phyloP scores from a whole-genome alignment of 2,329 filamentous ascomycete genomes.

The Mycosphaerella sp. region DNA sequence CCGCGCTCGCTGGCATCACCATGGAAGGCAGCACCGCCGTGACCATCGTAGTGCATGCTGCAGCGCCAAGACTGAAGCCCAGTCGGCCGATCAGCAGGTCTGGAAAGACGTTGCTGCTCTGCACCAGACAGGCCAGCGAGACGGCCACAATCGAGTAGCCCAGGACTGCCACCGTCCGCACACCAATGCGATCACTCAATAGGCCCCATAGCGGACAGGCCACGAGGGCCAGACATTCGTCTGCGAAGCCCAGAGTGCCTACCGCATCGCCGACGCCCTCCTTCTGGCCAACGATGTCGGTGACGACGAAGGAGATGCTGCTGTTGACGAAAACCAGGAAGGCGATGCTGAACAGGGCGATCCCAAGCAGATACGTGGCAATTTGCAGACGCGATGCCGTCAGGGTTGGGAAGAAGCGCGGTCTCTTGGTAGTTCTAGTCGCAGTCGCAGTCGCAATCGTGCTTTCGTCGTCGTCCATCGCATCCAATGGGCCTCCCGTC shows the following conservation, averaged over 20 bases:
- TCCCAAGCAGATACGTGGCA: slow-evolving; percentile 69
- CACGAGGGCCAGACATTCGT: slow-evolving; percentile 74
- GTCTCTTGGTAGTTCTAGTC: neutral
- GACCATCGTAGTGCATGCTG: slow-evolving; percentile 89
- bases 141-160: slow-evolving; percentile 79
- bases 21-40: slow-evolving; percentile 82
- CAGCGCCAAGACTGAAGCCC: slow-evolving; percentile 83
- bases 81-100: slow-evolving; percentile 78
- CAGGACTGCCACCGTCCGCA: slow-evolving; percentile 57
- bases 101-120: slow-evolving; percentile 81
- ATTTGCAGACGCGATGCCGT: slow-evolving; percentile 54
- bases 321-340: slow-evolving; percentile 88
- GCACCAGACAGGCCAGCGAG: slow-evolving; percentile 72
- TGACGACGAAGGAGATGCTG: slow-evolving; percentile 77
- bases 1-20: slow-evolving; percentile 36
- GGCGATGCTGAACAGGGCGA: slow-evolving; percentile 79
- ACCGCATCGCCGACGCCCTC: slow-evolving; percentile 71
- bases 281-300: slow-evolving; percentile 70
- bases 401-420: slow-evolving; percentile 36
- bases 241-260: slow-evolving; percentile 76
- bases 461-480: too few relatives aligned
- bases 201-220: slow-evolving; percentile 77
- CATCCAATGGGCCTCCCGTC: too few relatives aligned
- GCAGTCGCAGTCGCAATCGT: too few relatives aligned
- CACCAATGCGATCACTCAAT: slow-evolving; percentile 68